Evolutionary conservation across 2,329 filamentous ascomycete species (phyloP), one percentile per base, ranked within the genome.

Genomic region (Chrysosporium queenslandicum): DNA sequence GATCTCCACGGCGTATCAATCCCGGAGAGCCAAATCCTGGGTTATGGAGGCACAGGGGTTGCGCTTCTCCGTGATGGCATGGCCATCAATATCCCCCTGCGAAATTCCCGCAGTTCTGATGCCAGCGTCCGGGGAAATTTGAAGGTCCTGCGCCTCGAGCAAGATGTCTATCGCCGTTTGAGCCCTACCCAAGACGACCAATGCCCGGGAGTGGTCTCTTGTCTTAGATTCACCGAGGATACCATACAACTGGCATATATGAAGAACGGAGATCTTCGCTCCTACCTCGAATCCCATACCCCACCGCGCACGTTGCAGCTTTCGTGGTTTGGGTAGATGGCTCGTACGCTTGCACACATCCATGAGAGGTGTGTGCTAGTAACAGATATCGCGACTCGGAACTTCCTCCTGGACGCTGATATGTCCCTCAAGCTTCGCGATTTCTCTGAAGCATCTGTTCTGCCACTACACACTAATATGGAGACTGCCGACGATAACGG

Each of bases 221-320:
- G n/a, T n/a, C 8, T 41, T 16, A 7, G 23, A 18, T 43, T 41
- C 29, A 46, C 53, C 6, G 39, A 50, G 11, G 37, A 16, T 11
- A 39, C 53, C 6, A 55, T 40, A 39, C 52, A 53, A 12, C 46
- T 63, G 16, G 59, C 58, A 25, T 36, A 57, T 12, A 62, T 63
- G 58, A 48, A 53, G 27, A 61, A 65, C 55, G 60, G 63, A 9
- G 59, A 64, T 34, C 55, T 63, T 42, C 61, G 59, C 3, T 20
- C 55, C 5, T 61, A 61, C 36, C 43, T 64, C 5, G 16, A 42
- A 36, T 51, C 42, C 32, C 53, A 57, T 29, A 30, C 46, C 8
- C 60, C 58, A 2, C 43, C 57, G 36, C 54, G 42, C 20, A 57
- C 53, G 0, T 55, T 60, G 3, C 60, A 59, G 14, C 59, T 63